These are phyloP conservation scores for Cydonia oblonga DNA, from an alignment of 331 rosid genomes.

Conservation along the genomic window DNA sequence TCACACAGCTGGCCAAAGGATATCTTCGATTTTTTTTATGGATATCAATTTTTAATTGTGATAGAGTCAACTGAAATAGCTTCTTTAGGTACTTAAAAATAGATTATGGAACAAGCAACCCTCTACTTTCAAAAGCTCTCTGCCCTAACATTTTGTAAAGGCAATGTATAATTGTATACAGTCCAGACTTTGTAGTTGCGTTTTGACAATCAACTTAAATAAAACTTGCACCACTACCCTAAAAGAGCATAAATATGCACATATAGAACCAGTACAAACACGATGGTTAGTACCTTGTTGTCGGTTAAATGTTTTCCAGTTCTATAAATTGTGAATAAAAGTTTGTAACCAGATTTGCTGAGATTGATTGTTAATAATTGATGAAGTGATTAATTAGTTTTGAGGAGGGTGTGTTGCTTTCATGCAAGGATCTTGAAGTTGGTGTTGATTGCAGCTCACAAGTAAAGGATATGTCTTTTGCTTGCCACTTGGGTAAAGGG, in stretches of 20 bases:
- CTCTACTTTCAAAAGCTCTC: background rate
- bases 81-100: background rate
- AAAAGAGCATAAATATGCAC: background rate
- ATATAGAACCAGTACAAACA: no score
- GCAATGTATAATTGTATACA: background rate
- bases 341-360: no score
- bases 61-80: background rate
- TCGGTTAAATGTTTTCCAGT: background rate
- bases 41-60: background rate
- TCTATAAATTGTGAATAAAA: background rate
- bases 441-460: constrained; percentile 24
- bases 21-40: background rate
- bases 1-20: constrained; percentile 22
- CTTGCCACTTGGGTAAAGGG: constrained; percentile 51
- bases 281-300: background rate
- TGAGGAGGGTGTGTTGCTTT: background rate
- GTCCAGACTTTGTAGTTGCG: background rate
- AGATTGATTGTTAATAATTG: background rate
- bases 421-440: constrained; percentile 34
- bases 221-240: background rate
- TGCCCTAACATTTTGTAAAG: background rate
- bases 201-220: background rate
- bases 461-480: constrained; percentile 48
- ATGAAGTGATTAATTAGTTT: background rate
- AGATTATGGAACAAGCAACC: background rate